Evolutionary conservation across 2,329 filamentous ascomycete genomes (phyloP), one percentile per base, ranked within the genome.

Genomic region (Fusarium palustre): DNA sequence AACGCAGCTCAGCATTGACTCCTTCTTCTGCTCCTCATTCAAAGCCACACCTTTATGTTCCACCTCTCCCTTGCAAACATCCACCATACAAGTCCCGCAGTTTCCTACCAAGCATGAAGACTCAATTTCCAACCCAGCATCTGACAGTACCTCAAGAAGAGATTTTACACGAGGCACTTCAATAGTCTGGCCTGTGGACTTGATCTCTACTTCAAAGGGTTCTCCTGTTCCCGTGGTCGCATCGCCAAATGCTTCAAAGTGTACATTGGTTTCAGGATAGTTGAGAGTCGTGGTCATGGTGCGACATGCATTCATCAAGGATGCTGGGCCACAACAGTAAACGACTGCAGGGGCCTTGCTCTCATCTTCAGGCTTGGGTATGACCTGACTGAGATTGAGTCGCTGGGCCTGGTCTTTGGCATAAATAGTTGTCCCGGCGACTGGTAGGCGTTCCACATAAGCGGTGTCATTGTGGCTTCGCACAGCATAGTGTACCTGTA

Each of bases 11-110:
- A 68, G 11, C 55, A 68, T 55, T 3, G 30, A 56, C 7, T 47
- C 30, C 34, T 36, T 57, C 43, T 69, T 68, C 50, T 69, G 66
- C 18, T 69, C 66, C 0, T 66, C 55, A 2, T 66, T 55, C 16
- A 68, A 50, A 25, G 66, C 66, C 9, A 68, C 49, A 2, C 66
- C 66, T 11, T 67, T 69, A 16, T 69, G 66, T 2, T 62, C 55
- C 43, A 68, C 53, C 2, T 68, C 50, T 22, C 66, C 66, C 36
- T 66, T n/a, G 2, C 48, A 41, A 38, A 49, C 38, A 8, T 68
- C 60, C 11, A 68, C 46, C 66, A 68, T 68, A 20, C 66, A 68
- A 15, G 66, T 68, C 3, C 66, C 66, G 2, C 66, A 68, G 20
- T 68, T 68, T 13, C 66, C 66, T 16, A 68, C 66, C 2, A 66